These are phyloP conservation scores for Violaceomyces palustris DNA, from an alignment of 1,284 basidiomycete species.

Conservation along the genomic window DNA sequence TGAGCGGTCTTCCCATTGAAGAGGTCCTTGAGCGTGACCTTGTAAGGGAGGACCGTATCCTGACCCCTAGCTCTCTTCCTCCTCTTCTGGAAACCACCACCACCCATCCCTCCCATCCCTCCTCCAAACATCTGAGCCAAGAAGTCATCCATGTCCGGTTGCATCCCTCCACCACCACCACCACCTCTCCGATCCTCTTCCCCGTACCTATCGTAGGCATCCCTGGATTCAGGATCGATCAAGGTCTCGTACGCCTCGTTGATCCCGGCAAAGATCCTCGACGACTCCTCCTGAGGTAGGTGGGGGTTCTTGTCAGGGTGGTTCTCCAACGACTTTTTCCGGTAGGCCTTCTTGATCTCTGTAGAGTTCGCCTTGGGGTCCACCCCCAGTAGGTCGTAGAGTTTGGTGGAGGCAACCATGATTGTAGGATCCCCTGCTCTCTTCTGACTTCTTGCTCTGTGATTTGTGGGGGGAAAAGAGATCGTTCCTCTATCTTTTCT, in stretches of 20 bases:
- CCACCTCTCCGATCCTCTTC: constrained; percentile 26
- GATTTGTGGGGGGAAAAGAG: too few species aligned
- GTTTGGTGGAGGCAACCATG: constrained; percentile 33
- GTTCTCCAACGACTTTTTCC: constrained; percentile 43
- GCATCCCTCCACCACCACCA: constrained; percentile 22
- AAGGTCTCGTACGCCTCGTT: constrained; percentile 48
- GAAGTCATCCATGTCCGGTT: constrained; percentile 36
- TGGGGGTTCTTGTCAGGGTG: constrained; percentile 51
- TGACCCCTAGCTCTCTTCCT: constrained; percentile 30
- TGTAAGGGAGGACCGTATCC: constrained; percentile 62
- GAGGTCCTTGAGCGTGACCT: constrained; percentile 83
- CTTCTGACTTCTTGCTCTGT: too few species aligned
- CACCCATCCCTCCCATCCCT: constrained; percentile 35
- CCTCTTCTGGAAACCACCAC: too few species aligned
- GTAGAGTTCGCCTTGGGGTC: constrained; percentile 67
- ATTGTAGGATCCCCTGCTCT: too few species aligned
- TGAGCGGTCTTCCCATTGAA: constrained; percentile 86
- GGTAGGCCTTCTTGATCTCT: constrained; percentile 74
- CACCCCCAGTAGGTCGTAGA: constrained; percentile 61
- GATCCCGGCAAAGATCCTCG: constrained; percentile 47
- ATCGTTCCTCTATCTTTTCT: too few species aligned
- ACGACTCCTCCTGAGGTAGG: constrained; percentile 35
- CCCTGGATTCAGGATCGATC: constrained; percentile 36
- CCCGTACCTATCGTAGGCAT: constrained; percentile 46
- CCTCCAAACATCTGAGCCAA: constrained; percentile 48